Evolutionary conservation across 2,329 filamentous ascomycete genomes (phyloP).

Genomic region (Claviceps purpurea): DNA sequence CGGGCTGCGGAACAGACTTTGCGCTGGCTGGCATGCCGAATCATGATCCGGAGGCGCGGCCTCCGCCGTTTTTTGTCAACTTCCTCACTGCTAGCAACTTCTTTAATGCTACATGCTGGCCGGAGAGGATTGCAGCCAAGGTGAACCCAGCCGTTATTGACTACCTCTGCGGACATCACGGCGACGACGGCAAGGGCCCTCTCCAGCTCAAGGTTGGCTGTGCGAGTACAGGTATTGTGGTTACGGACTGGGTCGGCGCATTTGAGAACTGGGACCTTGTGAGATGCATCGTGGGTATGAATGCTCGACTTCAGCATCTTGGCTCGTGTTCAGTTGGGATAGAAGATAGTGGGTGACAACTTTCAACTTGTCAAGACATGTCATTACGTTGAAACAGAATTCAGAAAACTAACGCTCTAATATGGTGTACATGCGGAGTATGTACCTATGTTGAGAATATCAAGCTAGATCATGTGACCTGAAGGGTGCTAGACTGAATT

Average conservation of each 20-base stretch:
- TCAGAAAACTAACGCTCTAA: no score
- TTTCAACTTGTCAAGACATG: no score
- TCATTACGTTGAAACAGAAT: no score
- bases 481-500: no score
- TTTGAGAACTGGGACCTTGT: conserved; percentile 85
- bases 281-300: conserved; percentile 81
- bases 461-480: no score
- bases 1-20: conserved; percentile 44
- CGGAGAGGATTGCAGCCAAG: conserved; percentile 76
- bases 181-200: conserved; percentile 35
- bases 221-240: conserved; percentile 72
- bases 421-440: no score
- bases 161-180: conserved; percentile 46
- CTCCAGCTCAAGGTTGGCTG: conserved; percentile 44
- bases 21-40: conserved; percentile 25
- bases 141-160: conserved; percentile 66
- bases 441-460: no score
- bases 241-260: conserved; percentile 86
- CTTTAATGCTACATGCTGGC: conserved; percentile 86
- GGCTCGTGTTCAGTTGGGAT: conserved; percentile 13
- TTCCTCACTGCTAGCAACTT: conserved; percentile 89
- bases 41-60: conserved; percentile 15
- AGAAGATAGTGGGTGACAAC: no score
- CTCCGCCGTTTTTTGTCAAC: conserved; percentile 68
- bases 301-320: conserved; percentile 49